Conservation (phyloP, 768 basidiomycete species). For the Termitomyces sp. region DNA sequence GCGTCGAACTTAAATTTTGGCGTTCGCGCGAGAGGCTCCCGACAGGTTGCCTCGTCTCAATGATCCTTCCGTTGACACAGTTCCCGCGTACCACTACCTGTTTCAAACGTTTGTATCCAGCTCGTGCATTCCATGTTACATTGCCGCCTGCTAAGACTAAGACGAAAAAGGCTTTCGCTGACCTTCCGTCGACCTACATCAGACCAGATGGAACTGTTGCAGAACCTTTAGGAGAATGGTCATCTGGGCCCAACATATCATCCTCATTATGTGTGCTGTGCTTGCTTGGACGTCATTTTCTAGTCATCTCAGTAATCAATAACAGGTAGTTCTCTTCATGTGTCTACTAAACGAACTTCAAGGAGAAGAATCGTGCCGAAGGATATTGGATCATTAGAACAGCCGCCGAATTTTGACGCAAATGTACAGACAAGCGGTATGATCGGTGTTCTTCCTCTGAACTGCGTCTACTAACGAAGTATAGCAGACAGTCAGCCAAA, state of each 20-base stretch:
- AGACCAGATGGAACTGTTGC: constrained; percentile 39
- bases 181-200: constrained; percentile 48
- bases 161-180: constrained; percentile 48
- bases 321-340: not conserved
- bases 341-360: not conserved
- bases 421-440: not conserved
- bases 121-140: constrained; percentile 4
- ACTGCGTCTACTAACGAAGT: not conserved
- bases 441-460: not conserved
- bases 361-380: constrained; percentile 1
- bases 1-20: constrained; percentile 6
- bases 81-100: not conserved
- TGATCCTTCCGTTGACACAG: constrained; percentile 6
- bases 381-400: not conserved
- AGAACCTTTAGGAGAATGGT: constrained; percentile 37
- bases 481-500: not conserved
- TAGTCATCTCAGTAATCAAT: not conserved
- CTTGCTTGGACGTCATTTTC: not conserved
- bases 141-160: constrained; percentile 9
- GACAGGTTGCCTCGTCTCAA: not conserved
- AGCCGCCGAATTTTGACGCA: not conserved
- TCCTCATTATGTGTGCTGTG: constrained; percentile 2
- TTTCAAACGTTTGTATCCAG: not conserved
- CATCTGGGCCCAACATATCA: constrained; percentile 20
- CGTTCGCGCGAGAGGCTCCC: not conserved